Evolutionary conservation across 2,329 filamentous ascomycete genomes (phyloP).

Genomic region (Xylariaceae sp.): DNA sequence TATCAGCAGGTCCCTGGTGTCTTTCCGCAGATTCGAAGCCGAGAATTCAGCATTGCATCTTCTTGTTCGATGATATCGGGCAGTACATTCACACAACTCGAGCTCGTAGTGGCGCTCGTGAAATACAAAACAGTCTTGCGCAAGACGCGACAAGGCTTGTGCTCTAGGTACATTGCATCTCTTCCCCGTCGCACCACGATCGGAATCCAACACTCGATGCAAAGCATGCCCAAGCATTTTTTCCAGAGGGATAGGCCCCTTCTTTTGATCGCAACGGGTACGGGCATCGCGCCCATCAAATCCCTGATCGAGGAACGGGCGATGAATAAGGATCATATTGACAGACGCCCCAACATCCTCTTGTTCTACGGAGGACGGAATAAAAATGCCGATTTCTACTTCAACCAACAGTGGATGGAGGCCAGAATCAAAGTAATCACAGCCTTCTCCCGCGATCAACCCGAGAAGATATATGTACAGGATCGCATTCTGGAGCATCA

Average conservation of each 20-base stretch:
- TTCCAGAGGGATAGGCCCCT: conserved; percentile 48
- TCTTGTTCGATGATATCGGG: conserved; percentile 48
- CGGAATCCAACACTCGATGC: conserved; percentile 55
- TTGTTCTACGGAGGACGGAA: conserved; percentile 88
- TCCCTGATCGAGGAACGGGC: conserved; percentile 75
- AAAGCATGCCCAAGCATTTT: conserved; percentile 27
- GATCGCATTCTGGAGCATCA: conserved; percentile 49
- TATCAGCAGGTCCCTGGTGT: conserved; percentile 68
- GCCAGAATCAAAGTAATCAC: conserved; percentile 54
- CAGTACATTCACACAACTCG: conserved; percentile 48
- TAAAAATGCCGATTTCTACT: conserved; percentile 74
- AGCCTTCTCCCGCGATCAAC: conserved; percentile 70
- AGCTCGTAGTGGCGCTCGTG: conserved; percentile 82
- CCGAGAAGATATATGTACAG: conserved; percentile 55
- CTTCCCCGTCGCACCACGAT: conserved; percentile 59
- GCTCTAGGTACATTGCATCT: conserved; percentile 77
- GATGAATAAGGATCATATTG: not conserved
- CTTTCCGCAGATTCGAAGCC: conserved; percentile 79
- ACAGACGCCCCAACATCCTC: conserved; percentile 31
- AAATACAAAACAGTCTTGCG: conserved; percentile 88
- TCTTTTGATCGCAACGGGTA: conserved; percentile 79
- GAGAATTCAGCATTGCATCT: conserved; percentile 90
- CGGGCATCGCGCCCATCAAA: conserved; percentile 81
- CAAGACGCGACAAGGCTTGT: conserved; percentile 80
- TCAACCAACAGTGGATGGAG: conserved; percentile 68